phyloP scores from a whole-genome alignment of 495 filamentous ascomycete species.

The Hypoxylon intermedium region DNA sequence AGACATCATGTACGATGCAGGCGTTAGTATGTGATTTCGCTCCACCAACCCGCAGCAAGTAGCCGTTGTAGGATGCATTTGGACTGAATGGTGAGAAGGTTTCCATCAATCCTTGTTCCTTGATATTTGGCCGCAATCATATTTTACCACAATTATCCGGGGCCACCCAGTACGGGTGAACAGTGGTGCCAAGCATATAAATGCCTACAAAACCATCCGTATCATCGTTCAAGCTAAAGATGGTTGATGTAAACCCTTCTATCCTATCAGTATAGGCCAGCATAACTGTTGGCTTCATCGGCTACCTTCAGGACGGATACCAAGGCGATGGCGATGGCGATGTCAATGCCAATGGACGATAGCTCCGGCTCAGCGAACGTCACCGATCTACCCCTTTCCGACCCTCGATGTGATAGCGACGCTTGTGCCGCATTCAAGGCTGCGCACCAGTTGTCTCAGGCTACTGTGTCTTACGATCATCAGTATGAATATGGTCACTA shows the following conservation, averaged over 20 bases:
- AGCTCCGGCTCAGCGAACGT: constrained; percentile 27
- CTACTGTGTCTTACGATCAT: constrained; percentile 35
- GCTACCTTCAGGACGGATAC: background rate
- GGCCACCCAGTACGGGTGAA: constrained; percentile 1
- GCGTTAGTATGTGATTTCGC: background rate
- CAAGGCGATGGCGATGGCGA: constrained; percentile 17
- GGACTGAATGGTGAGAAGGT: constrained; percentile 13
- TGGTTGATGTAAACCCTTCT: too few relatives aligned
- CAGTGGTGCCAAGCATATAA: background rate
- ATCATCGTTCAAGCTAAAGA: background rate
- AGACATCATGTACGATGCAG: background rate
- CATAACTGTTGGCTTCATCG: background rate
- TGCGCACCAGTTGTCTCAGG: constrained; percentile 43
- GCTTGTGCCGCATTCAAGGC: constrained; percentile 45
- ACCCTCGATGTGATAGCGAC: constrained; percentile 46
- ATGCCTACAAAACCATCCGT: constrained; percentile 15
- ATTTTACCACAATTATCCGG: constrained; percentile 35
- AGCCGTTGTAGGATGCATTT: constrained; percentile 8
- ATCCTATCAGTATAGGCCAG: background rate
- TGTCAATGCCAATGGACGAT: constrained; percentile 26
- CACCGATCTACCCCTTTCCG: constrained; percentile 43
- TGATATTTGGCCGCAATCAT: background rate
- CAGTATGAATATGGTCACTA: constrained; percentile 49
- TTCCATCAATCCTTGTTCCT: constrained; percentile 17
- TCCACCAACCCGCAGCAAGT: constrained; percentile 4